These are phyloP conservation scores for Xylaria sp. DNA, from an alignment of 2,329 filamentous ascomycete species.

Conservation along the genomic window DNA sequence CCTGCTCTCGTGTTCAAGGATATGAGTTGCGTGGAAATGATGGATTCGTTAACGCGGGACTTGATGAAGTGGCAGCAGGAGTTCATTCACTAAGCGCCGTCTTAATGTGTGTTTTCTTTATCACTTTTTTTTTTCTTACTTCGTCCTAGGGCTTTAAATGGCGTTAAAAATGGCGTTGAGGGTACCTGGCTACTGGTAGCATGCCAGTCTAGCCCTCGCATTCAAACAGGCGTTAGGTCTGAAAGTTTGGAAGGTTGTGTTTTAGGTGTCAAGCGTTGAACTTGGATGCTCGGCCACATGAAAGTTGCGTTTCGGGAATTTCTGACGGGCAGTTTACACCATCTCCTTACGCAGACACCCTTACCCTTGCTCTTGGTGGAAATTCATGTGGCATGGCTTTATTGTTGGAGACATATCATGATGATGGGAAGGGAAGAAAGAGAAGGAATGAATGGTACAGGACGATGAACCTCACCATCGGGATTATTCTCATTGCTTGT, in stretches of 20 bases:
- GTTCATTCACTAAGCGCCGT: slow-evolving; percentile 57
- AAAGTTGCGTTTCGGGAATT: slow-evolving; percentile 5
- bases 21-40: slow-evolving; percentile 86
- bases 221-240: slow-evolving; percentile 42
- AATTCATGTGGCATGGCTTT: background rate
- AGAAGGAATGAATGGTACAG: background rate
- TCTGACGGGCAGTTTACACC: background rate
- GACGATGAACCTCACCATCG: background rate
- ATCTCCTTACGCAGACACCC: background rate
- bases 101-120: slow-evolving; percentile 12
- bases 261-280: slow-evolving; percentile 28
- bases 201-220: slow-evolving; percentile 39
- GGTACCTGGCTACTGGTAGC: slow-evolving; percentile 37
- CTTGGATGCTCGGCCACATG: slow-evolving; percentile 6
- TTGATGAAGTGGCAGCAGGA: slow-evolving; percentile 88
- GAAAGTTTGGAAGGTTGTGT: slow-evolving; percentile 23
- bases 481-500: slow-evolving; percentile 5
- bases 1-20: slow-evolving; percentile 70
- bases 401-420: background rate
- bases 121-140: background rate
- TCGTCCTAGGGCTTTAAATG: background rate
- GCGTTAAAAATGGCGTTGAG: slow-evolving; percentile 24
- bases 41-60: slow-evolving; percentile 84
- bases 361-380: no score
- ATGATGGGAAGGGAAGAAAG: background rate